phyloP scores from a whole-genome alignment of 305 asterid species.

The Lippia alba region DNA sequence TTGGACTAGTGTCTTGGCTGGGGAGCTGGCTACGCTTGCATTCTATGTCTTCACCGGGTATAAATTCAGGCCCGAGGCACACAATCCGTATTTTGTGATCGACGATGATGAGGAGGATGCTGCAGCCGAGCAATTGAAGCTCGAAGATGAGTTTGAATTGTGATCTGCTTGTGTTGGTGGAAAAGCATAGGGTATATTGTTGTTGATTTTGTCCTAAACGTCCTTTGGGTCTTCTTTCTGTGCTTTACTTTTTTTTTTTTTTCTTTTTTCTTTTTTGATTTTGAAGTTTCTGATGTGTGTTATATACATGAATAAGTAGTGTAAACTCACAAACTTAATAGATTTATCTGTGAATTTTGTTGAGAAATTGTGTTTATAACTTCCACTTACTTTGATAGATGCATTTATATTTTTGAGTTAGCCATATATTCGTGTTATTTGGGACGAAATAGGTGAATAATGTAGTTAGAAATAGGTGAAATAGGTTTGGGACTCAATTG shows the following conservation, averaged over 20 bases:
- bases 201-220: conserved; percentile 37
- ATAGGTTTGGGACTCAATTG: no score
- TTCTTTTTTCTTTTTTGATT: no score
- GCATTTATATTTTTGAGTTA: neutral
- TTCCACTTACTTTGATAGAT: neutral
- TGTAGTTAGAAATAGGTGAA: no score
- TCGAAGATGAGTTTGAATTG: conserved; percentile 86
- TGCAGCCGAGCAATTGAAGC: conserved; percentile 88
- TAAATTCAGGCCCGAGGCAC: conserved; percentile 89
- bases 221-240: conserved; percentile 27
- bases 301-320: conserved; percentile 18
- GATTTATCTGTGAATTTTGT: conserved; percentile 14
- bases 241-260: neutral
- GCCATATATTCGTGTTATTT: neutral
- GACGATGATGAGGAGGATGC: conserved; percentile 96
- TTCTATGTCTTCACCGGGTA: conserved; percentile 76
- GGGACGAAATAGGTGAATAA: no score
- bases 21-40: conserved; percentile 78
- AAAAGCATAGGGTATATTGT: conserved; percentile 36
- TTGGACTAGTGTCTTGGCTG: conserved; percentile 81
- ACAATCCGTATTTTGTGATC: conserved; percentile 80
- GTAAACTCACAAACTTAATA: conserved; percentile 21
- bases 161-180: conserved; percentile 40
- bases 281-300: neutral
- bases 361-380: neutral